Base-by-base conservation (phyloP, 2,329 filamentous ascomycete genomes). In the Westerdykella ornata region DNA sequence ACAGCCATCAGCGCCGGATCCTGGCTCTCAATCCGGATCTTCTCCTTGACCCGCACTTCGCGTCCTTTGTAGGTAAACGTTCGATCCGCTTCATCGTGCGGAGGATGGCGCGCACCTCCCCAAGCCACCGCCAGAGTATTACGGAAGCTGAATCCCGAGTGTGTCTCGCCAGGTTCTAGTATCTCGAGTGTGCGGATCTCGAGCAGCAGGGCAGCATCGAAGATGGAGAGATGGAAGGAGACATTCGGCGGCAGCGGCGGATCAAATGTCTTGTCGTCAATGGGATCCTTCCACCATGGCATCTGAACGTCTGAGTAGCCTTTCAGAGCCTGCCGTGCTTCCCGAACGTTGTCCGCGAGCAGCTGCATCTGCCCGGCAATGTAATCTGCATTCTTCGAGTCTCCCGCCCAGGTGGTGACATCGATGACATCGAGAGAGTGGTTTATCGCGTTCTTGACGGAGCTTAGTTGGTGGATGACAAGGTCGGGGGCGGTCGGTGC, bases 21-120 rank as follows among this genome's bases (percentile, higher is more conserved):
- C 41, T 88, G 86, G 56, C 81, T 90, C 65, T 95, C 89, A 2
- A 96, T 83, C 31, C 85, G 76, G 4, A 95, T 78, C 69, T 96
- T 96, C 63, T 96, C 90, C 52, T 83, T 81, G 35, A 97, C 90
- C 49, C 80, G 83, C 2, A 96, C 88, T 46, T 92, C 81, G 42
- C 80, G 75, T 4, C 78, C 77, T 12, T 70, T 56, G 66, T 77
- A 96, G 3, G 70, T 72, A 63, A 94, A 96, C 0, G 85, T 70
- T 29, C 81, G 76, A 45, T 90, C 84, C 48, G 82, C 81, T 66
- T 97, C 90, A 38, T 73, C 72, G 49, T 75, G 72, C 5, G 56
- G 52, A 11, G 66, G 69, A 3, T 60, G 53, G 43, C 64, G 61
- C 1, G 59, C 45, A 11, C 64, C 70, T 12, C 71, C 71, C 1